Evolutionary conservation across 2,329 filamentous ascomycete species (phyloP), one percentile per base, ranked within the genome.

Genomic region (Ophiostoma tasmaniense): DNA sequence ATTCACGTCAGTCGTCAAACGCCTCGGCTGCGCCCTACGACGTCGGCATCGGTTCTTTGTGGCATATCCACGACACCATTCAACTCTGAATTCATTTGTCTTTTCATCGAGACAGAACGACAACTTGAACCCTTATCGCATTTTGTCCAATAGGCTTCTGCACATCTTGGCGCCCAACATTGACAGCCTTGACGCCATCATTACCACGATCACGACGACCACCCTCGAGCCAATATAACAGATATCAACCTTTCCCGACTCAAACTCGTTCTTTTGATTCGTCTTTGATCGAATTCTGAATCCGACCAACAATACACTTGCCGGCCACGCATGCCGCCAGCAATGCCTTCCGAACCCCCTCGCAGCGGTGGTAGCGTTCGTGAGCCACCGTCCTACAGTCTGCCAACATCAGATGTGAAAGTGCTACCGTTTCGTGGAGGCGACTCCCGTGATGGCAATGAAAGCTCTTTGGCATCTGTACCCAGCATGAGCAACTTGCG

Each of bases 341-440:
- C 61, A 35, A 64, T 64, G 61, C 37, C 61, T n/a, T 64, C 11
- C 20, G 61, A 64, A 20, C 7, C 61, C 61, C 61, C 30, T 37
- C 61, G 10, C 10, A 64, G 20, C 66, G 39, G 64, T 22, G 45
- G 50, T 33, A 30, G 67, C 30, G 61, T 37, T n/a, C 68, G 42
- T 45, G 65, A 69, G 33, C 45, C 66, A 62, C 67, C 59, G 3
- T 61, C 67, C 13, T 64, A 67, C 20, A 5, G 13, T 0, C 37
- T 30, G 20, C n/a, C 66, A 22, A 28, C 66, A 22, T 35, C 39
- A 30, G 69, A 66, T 17, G 42, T 64, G 11, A 70, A 70, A 22
- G 66, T 55, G 2, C 64, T 68, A 39, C 69, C 69, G 3, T 70
- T 65, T 22, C 55, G 67, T 25, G 50, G 22, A 25, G 50, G 50